These are phyloP conservation scores for Lactuca saligna DNA, from an alignment of 129 eudicot species.

Conservation along the genomic window DNA sequence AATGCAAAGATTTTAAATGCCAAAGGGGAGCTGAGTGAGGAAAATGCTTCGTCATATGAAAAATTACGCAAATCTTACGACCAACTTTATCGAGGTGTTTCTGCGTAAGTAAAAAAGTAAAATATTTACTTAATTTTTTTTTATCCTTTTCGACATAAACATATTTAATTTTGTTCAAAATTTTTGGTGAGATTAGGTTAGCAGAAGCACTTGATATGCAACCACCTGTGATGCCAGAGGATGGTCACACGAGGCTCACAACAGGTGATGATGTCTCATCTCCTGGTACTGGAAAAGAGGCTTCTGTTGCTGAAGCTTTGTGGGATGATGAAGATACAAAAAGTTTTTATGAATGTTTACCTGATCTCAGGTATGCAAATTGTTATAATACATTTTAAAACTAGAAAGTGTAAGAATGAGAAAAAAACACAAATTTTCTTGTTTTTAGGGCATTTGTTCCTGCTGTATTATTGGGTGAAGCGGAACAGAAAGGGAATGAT, in stretches of 20 bases:
- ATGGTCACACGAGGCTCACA: conserved; percentile 89
- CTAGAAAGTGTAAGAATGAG: not conserved
- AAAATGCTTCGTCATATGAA: conserved; percentile 85
- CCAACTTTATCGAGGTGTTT: conserved; percentile 82
- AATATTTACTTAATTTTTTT: conserved; percentile 4
- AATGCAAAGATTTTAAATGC: conserved; percentile 89
- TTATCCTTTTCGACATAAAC: not conserved
- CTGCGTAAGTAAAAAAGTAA: conserved; percentile 61
- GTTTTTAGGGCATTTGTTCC: conserved; percentile 89
- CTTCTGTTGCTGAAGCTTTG: conserved; percentile 70
- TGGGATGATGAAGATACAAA: conserved; percentile 99
- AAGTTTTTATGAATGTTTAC: conserved; percentile 88
- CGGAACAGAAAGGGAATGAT: conserved; percentile 72
- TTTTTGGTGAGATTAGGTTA: conserved; percentile 47
- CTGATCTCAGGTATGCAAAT: conserved; percentile 70
- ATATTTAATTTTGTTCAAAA: not conserved
- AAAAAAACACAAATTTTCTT: conserved; percentile 17
- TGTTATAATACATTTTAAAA: not conserved
- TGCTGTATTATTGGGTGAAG: conserved; percentile 90
- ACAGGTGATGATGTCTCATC: conserved; percentile 74
- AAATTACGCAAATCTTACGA: conserved; percentile 91
- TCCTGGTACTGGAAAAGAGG: conserved; percentile 71
- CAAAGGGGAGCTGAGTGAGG: conserved; percentile 95
- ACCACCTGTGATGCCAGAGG: conserved; percentile 98
- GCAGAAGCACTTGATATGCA: conserved; percentile 98